A percentile compares a stretch with the other conserved stretches of the same genome.
Conservation (phyloP, 2,329 filamentous ascomycete species). For the Rugonectria rugulosa region DNA sequence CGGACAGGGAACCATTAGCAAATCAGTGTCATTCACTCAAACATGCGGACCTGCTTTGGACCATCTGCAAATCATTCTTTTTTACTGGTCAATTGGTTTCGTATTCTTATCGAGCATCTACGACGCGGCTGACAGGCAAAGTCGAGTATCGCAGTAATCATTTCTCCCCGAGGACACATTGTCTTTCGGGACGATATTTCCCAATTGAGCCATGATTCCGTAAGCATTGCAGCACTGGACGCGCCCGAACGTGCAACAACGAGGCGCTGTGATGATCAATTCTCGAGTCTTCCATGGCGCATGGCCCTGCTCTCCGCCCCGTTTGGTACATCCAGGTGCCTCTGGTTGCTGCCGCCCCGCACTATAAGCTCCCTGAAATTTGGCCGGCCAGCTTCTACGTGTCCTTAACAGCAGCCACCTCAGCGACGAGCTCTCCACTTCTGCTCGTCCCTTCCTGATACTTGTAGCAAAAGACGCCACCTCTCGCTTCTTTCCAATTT, state of each 20-base stretch:
- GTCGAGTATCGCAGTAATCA: too few relatives aligned
- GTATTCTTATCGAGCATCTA: not conserved
- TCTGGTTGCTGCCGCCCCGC: conserved; percentile 22
- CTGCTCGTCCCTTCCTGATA: too few relatives aligned
- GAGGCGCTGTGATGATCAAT: not conserved
- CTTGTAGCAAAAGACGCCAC: conserved; percentile 41
- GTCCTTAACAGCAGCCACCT: conserved; percentile 43
- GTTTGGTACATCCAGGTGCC: conserved; percentile 20
- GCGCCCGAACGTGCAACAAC: conserved; percentile 12
- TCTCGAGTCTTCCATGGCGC: conserved; percentile 37
- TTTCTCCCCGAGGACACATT: not conserved
- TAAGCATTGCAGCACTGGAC: conserved; percentile 14
- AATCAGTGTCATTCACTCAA: too few relatives aligned
- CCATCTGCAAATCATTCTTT: not conserved
- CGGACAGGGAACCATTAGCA: too few relatives aligned
- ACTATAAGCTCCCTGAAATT: conserved; percentile 39
- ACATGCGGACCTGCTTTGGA: too few relatives aligned
- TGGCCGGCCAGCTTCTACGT: conserved; percentile 43
- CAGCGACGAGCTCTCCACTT: conserved; percentile 37
- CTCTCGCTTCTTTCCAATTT: conserved; percentile 29
- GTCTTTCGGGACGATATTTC: conserved; percentile 2
- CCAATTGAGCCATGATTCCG: conserved; percentile 21
- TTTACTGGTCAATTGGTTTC: not conserved
- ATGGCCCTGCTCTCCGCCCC: conserved; percentile 16
- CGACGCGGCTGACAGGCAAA: too few relatives aligned